Evolutionary conservation across 2,329 filamentous ascomycete species (phyloP).

Genomic region (Xylariaceae sp.): DNA sequence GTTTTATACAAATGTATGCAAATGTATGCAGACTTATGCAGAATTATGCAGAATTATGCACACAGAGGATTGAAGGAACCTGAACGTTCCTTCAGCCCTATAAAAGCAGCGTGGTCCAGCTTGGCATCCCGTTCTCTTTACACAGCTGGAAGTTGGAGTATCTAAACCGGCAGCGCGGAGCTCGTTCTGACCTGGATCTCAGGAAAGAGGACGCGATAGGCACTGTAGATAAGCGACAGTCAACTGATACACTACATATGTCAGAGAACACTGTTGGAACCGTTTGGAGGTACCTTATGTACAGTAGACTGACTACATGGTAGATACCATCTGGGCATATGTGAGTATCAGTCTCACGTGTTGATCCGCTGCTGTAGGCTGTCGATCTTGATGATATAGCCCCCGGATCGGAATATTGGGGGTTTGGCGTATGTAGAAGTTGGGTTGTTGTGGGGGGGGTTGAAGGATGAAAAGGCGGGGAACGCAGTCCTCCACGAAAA

Average conservation of each 20-base stretch:
- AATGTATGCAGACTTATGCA: too few relatives aligned
- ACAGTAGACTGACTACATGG: too few relatives aligned
- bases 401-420: slow-evolving; percentile 4
- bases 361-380: background rate
- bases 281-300: background rate
- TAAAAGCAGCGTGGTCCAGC: too few relatives aligned
- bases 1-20: too few relatives aligned
- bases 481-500: background rate
- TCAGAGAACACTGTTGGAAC: background rate
- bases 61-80: too few relatives aligned
- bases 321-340: background rate
- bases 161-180: background rate
- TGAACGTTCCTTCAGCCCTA: too few relatives aligned
- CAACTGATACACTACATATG: background rate
- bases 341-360: background rate
- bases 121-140: too few relatives aligned
- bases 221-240: background rate
- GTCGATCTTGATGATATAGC: background rate
- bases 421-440: slow-evolving; percentile 3
- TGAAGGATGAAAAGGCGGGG: background rate
- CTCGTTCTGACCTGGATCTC: background rate
- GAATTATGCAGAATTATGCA: too few relatives aligned
- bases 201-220: background rate
- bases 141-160: background rate
- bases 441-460: background rate